Percentiles rank a stretch among this genome's conserved stretches.
Conservation (phyloP, 176 grass and related monocot species). For the Paspalum vaginatum region DNA sequence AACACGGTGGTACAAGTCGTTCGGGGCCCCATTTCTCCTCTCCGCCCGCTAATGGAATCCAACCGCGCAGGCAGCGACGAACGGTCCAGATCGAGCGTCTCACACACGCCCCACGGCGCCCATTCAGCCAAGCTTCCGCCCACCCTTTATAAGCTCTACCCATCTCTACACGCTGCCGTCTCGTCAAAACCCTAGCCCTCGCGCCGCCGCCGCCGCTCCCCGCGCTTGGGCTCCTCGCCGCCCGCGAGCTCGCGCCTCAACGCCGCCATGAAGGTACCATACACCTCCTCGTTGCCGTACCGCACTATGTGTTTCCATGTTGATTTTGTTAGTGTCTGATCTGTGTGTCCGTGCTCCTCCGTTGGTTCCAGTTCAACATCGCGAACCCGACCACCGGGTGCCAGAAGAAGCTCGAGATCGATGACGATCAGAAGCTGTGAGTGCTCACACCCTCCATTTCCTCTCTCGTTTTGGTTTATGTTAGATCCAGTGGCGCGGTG, state of each 20-base stretch:
- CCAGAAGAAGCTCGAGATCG: slow-evolving; percentile 96
- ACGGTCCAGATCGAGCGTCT: slow-evolving; percentile 24
- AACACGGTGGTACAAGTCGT: background rate
- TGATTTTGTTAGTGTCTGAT: background rate
- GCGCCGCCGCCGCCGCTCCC: slow-evolving; percentile 40
- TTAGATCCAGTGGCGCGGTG: background rate
- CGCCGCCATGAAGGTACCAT: slow-evolving; percentile 58
- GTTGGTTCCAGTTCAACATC: slow-evolving; percentile 79
- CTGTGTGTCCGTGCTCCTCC: background rate
- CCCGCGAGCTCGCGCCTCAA: slow-evolving; percentile 40
- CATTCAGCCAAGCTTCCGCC: background rate
- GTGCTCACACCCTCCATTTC: slow-evolving; percentile 4
- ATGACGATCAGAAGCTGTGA: slow-evolving; percentile 98
- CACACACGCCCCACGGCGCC: background rate
- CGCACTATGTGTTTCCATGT: too few relatives aligned
- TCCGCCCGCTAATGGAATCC: background rate
- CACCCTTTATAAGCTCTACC: slow-evolving; percentile 34
- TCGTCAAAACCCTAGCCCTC: slow-evolving; percentile 53
- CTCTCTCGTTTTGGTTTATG: background rate
- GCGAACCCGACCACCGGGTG: slow-evolving; percentile 93
- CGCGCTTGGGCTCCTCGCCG: slow-evolving; percentile 27
- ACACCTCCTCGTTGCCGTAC: background rate
- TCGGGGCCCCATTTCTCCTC: background rate
- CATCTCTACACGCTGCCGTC: background rate
- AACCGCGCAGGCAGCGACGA: background rate